phyloP scores from a whole-genome alignment of 139 green algal species.

The Nannochloris sp. region DNA sequence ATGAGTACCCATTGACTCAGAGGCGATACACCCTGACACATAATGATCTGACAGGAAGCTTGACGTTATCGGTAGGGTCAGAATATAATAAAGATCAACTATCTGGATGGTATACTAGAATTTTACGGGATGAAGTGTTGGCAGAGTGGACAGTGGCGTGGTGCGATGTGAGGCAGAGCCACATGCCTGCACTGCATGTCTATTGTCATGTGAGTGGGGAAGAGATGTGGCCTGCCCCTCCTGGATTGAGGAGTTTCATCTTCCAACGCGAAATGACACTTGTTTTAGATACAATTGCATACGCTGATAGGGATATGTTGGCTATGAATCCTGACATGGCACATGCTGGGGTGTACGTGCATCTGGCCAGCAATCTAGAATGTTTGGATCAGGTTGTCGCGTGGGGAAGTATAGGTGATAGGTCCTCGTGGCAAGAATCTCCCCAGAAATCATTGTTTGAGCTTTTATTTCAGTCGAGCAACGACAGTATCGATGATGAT shows the following conservation, averaged over 20 bases:
- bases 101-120: slow-evolving; percentile 54
- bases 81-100: slow-evolving; percentile 74
- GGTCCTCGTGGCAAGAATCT: slow-evolving; percentile 33
- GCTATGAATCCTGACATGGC: slow-evolving; percentile 26
- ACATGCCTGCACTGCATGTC: slow-evolving; percentile 53
- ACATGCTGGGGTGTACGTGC: slow-evolving; percentile 55
- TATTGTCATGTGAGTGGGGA: slow-evolving; percentile 85
- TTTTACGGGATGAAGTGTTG: slow-evolving; percentile 71
- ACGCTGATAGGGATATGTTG: slow-evolving; percentile 60
- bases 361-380: slow-evolving; percentile 54
- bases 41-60: slow-evolving; percentile 78
- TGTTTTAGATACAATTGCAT: slow-evolving; percentile 71
- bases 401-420: slow-evolving; percentile 55
- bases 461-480: neutral
- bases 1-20: neutral
- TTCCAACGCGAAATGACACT: slow-evolving; percentile 85
- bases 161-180: slow-evolving; percentile 1
- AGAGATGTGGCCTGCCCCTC: slow-evolving; percentile 70
- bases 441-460: neutral
- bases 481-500: too few relatives aligned
- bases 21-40: slow-evolving; percentile 86
- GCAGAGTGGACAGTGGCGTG: slow-evolving; percentile 57
- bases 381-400: slow-evolving; percentile 51
- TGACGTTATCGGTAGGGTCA: slow-evolving; percentile 63
- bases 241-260: slow-evolving; percentile 75